phyloP scores from a whole-genome alignment of 345 rosid species.

The Toxicodendron radicans region DNA sequence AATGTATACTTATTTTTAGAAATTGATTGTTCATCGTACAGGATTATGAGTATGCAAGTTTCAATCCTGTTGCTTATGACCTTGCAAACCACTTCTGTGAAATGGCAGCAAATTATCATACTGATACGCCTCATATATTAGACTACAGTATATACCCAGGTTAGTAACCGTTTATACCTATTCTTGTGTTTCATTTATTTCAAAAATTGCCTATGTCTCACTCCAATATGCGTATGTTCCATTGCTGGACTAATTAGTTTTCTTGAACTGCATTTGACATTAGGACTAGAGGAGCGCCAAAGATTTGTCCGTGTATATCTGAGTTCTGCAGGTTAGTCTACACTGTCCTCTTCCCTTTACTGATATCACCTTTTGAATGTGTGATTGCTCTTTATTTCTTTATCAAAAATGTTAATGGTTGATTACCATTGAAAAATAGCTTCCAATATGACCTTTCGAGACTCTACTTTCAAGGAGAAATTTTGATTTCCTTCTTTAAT shows the following conservation, averaged over 20 bases:
- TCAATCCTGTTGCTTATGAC: conserved; percentile 87
- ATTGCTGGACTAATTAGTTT: conserved; percentile 2
- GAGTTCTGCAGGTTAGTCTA: conserved; percentile 57
- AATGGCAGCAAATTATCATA: conserved; percentile 91
- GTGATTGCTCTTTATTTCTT: neutral
- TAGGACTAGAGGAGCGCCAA: conserved; percentile 68
- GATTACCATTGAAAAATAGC: neutral
- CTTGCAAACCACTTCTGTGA: conserved; percentile 96
- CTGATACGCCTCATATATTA: conserved; percentile 79
- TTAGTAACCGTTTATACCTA: conserved; percentile 14
- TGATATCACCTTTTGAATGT: neutral
- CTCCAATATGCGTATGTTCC: conserved; percentile 1
- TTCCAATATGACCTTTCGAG: neutral
- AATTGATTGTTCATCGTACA: conserved; percentile 21
- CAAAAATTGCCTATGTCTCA: neutral
- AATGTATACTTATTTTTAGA: conserved; percentile 1
- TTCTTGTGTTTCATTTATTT: neutral
- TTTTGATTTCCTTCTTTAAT: neutral
- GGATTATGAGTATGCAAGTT: conserved; percentile 96
- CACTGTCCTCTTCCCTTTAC: neutral
- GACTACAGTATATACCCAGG: conserved; percentile 81
- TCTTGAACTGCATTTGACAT: conserved; percentile 22
- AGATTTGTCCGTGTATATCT: conserved; percentile 64
- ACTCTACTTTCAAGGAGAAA: neutral
- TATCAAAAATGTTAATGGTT: neutral